A percentile compares a stretch with the other conserved stretches of the same genome.
phyloP scores from a whole-genome alignment of 1,284 basidiomycete genomes.

The Heterobasidion occidentale region DNA sequence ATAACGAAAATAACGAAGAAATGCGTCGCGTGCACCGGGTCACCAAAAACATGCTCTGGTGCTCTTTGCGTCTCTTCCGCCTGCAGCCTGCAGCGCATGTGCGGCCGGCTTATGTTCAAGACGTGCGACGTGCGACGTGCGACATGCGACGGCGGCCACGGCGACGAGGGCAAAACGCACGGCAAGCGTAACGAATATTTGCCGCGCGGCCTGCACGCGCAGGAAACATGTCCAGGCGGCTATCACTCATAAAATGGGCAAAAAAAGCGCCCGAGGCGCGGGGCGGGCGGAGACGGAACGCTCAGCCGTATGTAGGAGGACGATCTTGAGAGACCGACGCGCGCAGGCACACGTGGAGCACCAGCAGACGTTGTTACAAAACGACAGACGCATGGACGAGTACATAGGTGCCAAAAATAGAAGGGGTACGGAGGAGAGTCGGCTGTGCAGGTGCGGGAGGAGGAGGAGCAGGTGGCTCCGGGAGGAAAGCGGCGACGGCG shows the following conservation, averaged over 20 bases:
- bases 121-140: too few relatives aligned
- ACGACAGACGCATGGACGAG: slow-evolving; percentile 8
- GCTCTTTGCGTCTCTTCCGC: too few relatives aligned
- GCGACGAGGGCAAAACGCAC: background rate
- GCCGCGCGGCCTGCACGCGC: background rate
- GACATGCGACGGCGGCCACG: background rate
- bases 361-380: slow-evolving; percentile 3
- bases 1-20: background rate
- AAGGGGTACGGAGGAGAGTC: slow-evolving; percentile 22
- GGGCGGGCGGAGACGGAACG: background rate
- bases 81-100: too few relatives aligned
- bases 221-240: background rate
- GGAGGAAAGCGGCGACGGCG: background rate
- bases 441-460: slow-evolving; percentile 25
- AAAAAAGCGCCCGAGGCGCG: background rate
- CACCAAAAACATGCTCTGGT: too few relatives aligned
- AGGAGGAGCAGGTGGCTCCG: slow-evolving; percentile 4
- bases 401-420: slow-evolving; percentile 21
- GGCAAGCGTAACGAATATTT: background rate
- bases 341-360: background rate
- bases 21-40: too few relatives aligned
- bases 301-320: slow-evolving; percentile 5
- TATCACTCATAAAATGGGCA: background rate
- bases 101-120: too few relatives aligned
- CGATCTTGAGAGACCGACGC: background rate